Evolutionary conservation across 495 filamentous ascomycete species (phyloP), one percentile per base, ranked within the genome.

Genomic region (Aspergillus panamensis): DNA sequence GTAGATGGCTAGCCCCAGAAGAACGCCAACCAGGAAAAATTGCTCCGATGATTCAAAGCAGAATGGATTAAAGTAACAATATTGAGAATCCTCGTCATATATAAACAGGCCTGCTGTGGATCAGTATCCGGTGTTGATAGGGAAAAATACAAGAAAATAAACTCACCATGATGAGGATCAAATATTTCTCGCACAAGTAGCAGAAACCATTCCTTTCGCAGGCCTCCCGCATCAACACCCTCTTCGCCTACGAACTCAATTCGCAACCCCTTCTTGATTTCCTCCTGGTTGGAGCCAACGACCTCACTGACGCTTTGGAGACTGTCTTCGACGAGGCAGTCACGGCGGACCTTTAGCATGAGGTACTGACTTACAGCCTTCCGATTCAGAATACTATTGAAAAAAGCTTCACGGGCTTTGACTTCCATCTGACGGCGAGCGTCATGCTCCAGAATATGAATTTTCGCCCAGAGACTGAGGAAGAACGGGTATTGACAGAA

Each of bases 401-500:
- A 96, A 67, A 96, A 96, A 1, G 93, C 92, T 63, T 96, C 90
- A 47, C 93, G 80, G 9, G 93, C 92, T 65, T 90, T 90, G 52
- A 87, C 84, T 60, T 91, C 88, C 92, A 96, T 96, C 72, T 96
- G 93, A 8, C 92, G 83, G 60, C 87, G 84, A 4, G 91, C 90
- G 70, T 97, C 93, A 65, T 95, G 83, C 68, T 96, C 92, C 65
- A 96, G 75, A 57, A 96, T 95, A 62, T 87, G 89, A 58, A 95
- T 96, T 72, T 97, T 97, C 30, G 91, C 87, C 73, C 90, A 91
- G 62, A 97, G 93, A 51, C 91, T 96, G 31, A 97, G 79, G 62
- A 96, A 89, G 72, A 96, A 96, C 3, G 92, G 92, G 65, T 93
- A 96, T 65, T 96, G 91, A 65, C 92, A 97, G 67, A 97, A 96